phyloP scores from a whole-genome alignment of 352 stramenopile genomes.

The Lagenidium giganteum region DNA sequence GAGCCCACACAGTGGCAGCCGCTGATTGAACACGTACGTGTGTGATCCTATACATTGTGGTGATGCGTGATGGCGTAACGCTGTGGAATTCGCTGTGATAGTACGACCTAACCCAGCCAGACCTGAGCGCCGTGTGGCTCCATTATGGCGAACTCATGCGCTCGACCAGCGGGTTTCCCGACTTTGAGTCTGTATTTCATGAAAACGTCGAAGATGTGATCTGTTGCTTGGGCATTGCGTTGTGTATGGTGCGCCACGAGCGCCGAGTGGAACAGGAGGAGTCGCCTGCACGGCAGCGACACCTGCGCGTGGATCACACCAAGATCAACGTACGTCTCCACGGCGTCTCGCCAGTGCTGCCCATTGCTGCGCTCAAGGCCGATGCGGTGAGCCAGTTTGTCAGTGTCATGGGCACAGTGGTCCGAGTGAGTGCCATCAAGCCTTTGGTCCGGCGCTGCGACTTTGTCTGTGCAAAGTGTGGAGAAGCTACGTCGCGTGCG shows the following conservation, averaged over 20 bases:
- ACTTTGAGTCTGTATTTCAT: constrained; percentile 23
- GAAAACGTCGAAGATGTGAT: constrained; percentile 23
- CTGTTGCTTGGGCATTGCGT: constrained; percentile 25
- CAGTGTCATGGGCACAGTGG: constrained; percentile 34
- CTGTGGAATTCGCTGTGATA: constrained; percentile 1
- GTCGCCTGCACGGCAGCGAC: constrained; percentile 14
- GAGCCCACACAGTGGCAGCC: constrained; percentile 19
- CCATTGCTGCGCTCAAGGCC: constrained; percentile 43
- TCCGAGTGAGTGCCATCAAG: constrained; percentile 58
- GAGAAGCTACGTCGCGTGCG: constrained; percentile 23
- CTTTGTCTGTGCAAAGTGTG: constrained; percentile 57
- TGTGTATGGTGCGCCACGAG: constrained; percentile 28
- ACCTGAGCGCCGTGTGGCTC: constrained; percentile 21
- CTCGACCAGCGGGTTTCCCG: constrained; percentile 13
- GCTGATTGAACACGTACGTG: constrained; percentile 21
- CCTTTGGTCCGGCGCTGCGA: constrained; percentile 52
- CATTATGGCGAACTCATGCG: constrained; percentile 24
- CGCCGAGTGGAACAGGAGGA: constrained; percentile 27
- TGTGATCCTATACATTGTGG: not conserved
- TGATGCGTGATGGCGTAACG: not conserved
- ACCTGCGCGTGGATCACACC: constrained; percentile 20
- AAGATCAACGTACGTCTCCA: constrained; percentile 39
- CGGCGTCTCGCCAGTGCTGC: constrained; percentile 34
- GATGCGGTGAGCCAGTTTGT: constrained; percentile 50
- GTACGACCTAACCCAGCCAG: constrained; percentile 23